A percentile compares a stretch with the other conserved stretches of the same genome.
Conservation (phyloP, 75 land plant genomes). For the Picea glauca region DNA sequence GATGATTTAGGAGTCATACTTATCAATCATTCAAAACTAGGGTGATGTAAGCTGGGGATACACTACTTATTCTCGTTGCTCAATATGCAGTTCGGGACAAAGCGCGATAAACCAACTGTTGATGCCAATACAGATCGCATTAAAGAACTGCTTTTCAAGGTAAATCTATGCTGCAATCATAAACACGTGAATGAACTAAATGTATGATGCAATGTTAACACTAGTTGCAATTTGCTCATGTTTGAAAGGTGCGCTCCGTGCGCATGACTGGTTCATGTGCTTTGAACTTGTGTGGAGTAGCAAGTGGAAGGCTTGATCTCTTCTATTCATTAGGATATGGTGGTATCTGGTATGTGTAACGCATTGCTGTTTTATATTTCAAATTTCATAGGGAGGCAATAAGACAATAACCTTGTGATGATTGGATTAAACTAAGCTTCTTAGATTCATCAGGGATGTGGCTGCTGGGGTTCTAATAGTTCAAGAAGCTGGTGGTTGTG, state of each 20-base stretch:
- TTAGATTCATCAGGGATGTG: slow-evolving; percentile 64
- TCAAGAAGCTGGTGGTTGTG: slow-evolving; percentile 88
- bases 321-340: slow-evolving; percentile 91
- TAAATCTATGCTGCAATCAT: slow-evolving; percentile 10
- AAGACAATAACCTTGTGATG: too few relatives aligned
- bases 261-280: slow-evolving; percentile 97
- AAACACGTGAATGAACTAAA: not conserved
- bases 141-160: slow-evolving; percentile 78
- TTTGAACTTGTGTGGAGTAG: slow-evolving; percentile 89
- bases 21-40: too few relatives aligned
- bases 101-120: slow-evolving; percentile 73
- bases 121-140: slow-evolving; percentile 75
- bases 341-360: slow-evolving; percentile 76
- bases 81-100: slow-evolving; percentile 63
- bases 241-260: slow-evolving; percentile 76
- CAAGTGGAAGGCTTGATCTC: slow-evolving; percentile 94
- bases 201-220: not conserved
- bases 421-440: too few relatives aligned
- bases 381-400: too few relatives aligned
- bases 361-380: too few relatives aligned
- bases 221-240: slow-evolving; percentile 4
- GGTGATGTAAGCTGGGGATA: too few relatives aligned
- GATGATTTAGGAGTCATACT: too few relatives aligned
- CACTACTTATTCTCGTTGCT: too few relatives aligned
- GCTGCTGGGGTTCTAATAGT: slow-evolving; percentile 89